These are phyloP conservation scores for Inonotus hispidus DNA, from an alignment of 1,284 basidiomycete species.

Conservation along the genomic window DNA sequence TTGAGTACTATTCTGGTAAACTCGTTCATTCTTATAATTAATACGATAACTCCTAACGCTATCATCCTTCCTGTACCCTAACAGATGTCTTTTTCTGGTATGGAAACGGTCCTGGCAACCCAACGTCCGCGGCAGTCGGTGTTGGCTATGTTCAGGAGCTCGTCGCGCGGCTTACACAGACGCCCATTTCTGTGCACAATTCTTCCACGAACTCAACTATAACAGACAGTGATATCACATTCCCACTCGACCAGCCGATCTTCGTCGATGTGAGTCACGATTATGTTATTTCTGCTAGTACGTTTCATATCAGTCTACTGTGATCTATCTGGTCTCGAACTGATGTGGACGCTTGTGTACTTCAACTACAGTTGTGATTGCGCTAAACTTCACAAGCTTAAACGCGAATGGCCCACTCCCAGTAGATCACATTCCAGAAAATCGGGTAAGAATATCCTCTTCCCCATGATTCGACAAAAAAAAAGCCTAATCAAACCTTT, in stretches of 20 bases:
- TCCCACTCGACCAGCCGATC: slow-evolving; percentile 63
- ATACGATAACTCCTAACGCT: too few relatives aligned
- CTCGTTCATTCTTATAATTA: not conserved
- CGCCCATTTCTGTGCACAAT: slow-evolving; percentile 59
- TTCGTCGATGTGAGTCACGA: slow-evolving; percentile 84
- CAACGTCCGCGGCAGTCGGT: slow-evolving; percentile 53
- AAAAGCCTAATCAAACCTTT: too few relatives aligned
- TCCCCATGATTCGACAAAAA: not conserved
- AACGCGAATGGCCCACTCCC: slow-evolving; percentile 51
- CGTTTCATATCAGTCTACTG: too few relatives aligned
- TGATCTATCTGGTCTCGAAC: too few relatives aligned
- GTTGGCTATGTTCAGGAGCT: slow-evolving; percentile 84
- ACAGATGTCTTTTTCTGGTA: slow-evolving; percentile 37
- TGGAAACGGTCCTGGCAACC: slow-evolving; percentile 52
- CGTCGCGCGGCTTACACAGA: slow-evolving; percentile 66
- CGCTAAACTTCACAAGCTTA: slow-evolving; percentile 59
- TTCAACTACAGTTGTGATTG: slow-evolving; percentile 44
- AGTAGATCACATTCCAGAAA: slow-evolving; percentile 48
- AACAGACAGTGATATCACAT: slow-evolving; percentile 56
- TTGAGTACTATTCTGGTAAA: slow-evolving; percentile 66
- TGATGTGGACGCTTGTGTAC: too few relatives aligned
- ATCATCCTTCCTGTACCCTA: too few relatives aligned
- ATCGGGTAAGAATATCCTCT: slow-evolving; percentile 32
- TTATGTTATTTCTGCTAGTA: slow-evolving; percentile 37
- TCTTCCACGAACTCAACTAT: slow-evolving; percentile 74